A percentile compares a stretch with the other conserved stretches of the same genome.
phyloP scores from a whole-genome alignment of 345 rosid species.

The Brassica rapa region DNA sequence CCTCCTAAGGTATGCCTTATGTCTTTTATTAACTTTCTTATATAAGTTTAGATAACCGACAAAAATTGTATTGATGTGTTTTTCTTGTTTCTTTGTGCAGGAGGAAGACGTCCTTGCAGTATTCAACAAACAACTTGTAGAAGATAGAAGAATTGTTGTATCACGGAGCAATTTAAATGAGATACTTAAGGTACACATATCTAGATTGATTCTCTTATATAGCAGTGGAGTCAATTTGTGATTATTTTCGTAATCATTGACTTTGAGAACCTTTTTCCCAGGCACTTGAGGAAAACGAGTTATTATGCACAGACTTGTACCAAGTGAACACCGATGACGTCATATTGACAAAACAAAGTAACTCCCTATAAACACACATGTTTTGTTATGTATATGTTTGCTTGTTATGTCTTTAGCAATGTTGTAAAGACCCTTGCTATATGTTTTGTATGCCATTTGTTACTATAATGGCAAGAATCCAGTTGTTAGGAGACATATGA shows the following conservation, averaged over 20 bases:
- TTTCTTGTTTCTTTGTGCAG: conserved; percentile 39
- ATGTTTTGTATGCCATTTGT: neutral
- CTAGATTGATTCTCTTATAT: neutral
- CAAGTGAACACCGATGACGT: conserved; percentile 81
- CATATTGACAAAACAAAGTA: conserved; percentile 70
- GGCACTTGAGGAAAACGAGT: conserved; percentile 94
- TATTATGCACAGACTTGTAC: conserved; percentile 73
- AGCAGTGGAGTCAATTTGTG: conserved; percentile 21
- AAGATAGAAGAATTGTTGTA: conserved; percentile 81
- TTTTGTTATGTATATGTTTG: conserved; percentile 29
- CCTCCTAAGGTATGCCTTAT: conserved; percentile 74
- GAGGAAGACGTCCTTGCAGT: conserved; percentile 71
- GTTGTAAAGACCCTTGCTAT: neutral
- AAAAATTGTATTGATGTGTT: neutral
- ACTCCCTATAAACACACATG: conserved; percentile 34
- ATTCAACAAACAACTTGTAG: conserved; percentile 90
- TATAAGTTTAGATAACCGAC: neutral
- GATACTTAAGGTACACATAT: conserved; percentile 65
- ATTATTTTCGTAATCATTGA: conserved; percentile 34
- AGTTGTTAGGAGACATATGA: conserved; percentile 9
- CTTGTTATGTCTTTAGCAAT: conserved; percentile 9
- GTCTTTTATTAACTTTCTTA: neutral
- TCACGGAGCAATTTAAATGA: conserved; percentile 83
- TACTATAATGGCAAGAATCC: conserved; percentile 2
- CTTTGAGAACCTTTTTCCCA: conserved; percentile 37